A percentile compares a stretch with the other conserved stretches of the same genome.
phyloP scores from a whole-genome alignment of 306 rosid species.

The Myrica gale region DNA sequence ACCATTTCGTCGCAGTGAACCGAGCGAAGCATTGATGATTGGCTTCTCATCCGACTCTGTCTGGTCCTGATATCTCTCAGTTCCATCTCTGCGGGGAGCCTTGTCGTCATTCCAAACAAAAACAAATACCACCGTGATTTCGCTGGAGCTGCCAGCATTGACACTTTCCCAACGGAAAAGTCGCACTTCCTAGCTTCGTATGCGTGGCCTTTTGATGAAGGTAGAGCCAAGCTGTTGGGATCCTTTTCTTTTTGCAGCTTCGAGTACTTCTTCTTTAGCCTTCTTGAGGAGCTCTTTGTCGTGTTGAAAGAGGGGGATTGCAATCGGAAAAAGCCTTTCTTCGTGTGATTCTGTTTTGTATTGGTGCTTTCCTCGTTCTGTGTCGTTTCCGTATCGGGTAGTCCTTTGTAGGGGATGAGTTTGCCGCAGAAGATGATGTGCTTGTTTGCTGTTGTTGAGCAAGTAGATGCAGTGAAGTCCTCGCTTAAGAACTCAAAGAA shows the following conservation, averaged over 20 bases:
- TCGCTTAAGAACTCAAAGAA: constrained; percentile 76
- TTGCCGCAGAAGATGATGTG: constrained; percentile 81
- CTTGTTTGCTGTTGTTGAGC: constrained; percentile 22
- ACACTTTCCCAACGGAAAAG: constrained; percentile 32
- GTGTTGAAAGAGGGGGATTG: constrained; percentile 17
- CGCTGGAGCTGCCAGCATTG: constrained; percentile 38
- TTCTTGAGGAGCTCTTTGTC: neutral
- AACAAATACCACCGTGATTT: constrained; percentile 65
- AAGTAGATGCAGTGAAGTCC: constrained; percentile 45
- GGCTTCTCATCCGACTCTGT: constrained; percentile 41
- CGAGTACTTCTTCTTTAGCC: neutral
- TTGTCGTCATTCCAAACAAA: constrained; percentile 53
- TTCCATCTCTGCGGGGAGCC: constrained; percentile 54
- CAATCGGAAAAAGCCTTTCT: constrained; percentile 22
- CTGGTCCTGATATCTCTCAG: constrained; percentile 56
- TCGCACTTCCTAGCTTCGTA: neutral
- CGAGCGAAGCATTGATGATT: constrained; percentile 28
- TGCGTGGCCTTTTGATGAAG: neutral
- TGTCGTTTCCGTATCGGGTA: constrained; percentile 4
- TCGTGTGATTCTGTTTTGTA: neutral
- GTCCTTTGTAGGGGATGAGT: constrained; percentile 55
- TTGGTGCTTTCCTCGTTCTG: neutral
- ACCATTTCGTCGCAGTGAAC: constrained; percentile 21
- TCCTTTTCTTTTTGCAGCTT: constrained; percentile 12
- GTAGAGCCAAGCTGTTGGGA: constrained; percentile 4